Conservation (phyloP, 306 rosid genomes). For the Gastrolobium villosum region DNA sequence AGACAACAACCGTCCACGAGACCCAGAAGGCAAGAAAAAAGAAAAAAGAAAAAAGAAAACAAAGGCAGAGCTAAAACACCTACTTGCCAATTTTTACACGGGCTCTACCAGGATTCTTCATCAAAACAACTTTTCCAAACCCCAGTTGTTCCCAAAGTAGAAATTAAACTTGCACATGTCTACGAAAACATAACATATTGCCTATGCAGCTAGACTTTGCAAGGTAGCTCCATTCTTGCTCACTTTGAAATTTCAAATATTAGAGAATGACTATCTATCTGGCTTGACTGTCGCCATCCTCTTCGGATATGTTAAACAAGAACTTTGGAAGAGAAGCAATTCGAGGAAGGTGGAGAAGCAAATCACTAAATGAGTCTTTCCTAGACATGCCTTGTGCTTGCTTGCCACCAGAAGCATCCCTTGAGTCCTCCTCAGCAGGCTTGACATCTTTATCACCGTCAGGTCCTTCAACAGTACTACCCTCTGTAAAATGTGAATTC, state of each 20-base stretch:
- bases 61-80: slow-evolving; percentile 26
- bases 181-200: slow-evolving; percentile 25
- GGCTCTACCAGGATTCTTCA: slow-evolving; percentile 66
- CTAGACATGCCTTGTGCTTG: slow-evolving; percentile 78
- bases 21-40: background rate
- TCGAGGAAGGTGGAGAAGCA: slow-evolving; percentile 83
- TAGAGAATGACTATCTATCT: slow-evolving; percentile 35
- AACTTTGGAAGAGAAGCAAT: slow-evolving; percentile 84
- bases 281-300: slow-evolving; percentile 60
- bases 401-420: slow-evolving; percentile 55
- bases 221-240: slow-evolving; percentile 24
- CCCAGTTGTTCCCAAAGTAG: slow-evolving; percentile 51
- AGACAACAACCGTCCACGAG: slow-evolving; percentile 30
- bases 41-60: background rate
- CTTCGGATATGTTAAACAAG: slow-evolving; percentile 79
- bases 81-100: slow-evolving; percentile 44
- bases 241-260: slow-evolving; percentile 7
- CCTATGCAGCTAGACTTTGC: slow-evolving; percentile 25
- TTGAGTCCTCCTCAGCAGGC: slow-evolving; percentile 57
- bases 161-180: slow-evolving; percentile 31
- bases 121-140: slow-evolving; percentile 76
- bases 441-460: slow-evolving; percentile 52
- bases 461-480: slow-evolving; percentile 44
- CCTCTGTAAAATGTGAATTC: slow-evolving; percentile 46
- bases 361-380: slow-evolving; percentile 80